A percentile compares a stretch with the other conserved stretches of the same genome.
phyloP scores from a whole-genome alignment of 345 rosid genomes.

The Populus deltoides region DNA sequence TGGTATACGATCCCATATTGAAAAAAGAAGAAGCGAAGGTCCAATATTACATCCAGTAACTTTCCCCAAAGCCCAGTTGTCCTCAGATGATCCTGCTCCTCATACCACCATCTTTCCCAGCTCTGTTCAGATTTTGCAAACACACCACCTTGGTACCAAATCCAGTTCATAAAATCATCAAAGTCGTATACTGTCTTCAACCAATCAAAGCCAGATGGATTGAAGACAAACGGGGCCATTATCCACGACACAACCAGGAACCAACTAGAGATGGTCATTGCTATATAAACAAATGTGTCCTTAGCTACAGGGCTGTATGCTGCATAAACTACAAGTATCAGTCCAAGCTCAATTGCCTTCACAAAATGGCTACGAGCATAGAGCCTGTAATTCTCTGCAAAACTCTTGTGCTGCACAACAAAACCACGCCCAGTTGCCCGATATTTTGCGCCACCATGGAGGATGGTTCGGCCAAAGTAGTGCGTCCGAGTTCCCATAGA shows the following conservation, averaged over 20 bases:
- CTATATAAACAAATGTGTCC: constrained; percentile 71
- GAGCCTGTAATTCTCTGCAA: constrained; percentile 81
- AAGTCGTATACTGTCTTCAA: constrained; percentile 84
- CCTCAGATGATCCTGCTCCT: constrained; percentile 87
- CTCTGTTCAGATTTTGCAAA: constrained; percentile 87
- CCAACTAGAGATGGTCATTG: constrained; percentile 87
- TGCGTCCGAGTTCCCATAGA: constrained; percentile 97
- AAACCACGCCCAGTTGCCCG: constrained; percentile 98
- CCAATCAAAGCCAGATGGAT: constrained; percentile 98
- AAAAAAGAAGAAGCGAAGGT: constrained; percentile 91
- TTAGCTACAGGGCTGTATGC: constrained; percentile 71
- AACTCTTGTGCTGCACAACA: constrained; percentile 92
- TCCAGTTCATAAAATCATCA: constrained; percentile 89
- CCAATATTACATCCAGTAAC: constrained; percentile 65
- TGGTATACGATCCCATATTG: constrained; percentile 88
- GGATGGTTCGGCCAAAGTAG: constrained; percentile 91
- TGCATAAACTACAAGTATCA: constrained; percentile 77
- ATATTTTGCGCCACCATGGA: constrained; percentile 97
- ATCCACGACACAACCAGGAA: constrained; percentile 78
- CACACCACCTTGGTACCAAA: constrained; percentile 78
- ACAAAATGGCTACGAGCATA: constrained; percentile 85
- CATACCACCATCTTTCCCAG: constrained; percentile 95
- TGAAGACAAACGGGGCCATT: constrained; percentile 79
- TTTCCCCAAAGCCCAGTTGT: constrained; percentile 85
- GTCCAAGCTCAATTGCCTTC: constrained; percentile 83